Percentiles rank a stretch among this genome's conserved stretches.
These are phyloP conservation scores for Micromonas pusilla DNA, from an alignment of 139 green algal genomes.

Conservation along the genomic window DNA sequence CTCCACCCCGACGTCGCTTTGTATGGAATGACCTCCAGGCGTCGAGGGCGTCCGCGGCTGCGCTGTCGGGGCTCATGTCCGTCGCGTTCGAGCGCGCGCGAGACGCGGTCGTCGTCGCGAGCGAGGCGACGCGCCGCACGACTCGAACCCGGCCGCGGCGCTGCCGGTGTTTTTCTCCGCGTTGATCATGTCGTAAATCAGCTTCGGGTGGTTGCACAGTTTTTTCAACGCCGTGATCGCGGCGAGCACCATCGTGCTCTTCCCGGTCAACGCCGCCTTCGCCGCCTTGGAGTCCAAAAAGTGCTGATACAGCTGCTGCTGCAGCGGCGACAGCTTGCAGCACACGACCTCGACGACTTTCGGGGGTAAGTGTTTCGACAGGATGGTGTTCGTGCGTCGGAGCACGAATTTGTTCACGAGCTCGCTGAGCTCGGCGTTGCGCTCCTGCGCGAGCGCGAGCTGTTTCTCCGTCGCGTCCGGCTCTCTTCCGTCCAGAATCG, in stretches of 20 bases:
- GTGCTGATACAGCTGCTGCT: conserved; percentile 79
- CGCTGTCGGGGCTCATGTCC: too few species aligned
- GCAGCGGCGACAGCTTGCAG: conserved; percentile 80
- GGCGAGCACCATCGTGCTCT: conserved; percentile 39
- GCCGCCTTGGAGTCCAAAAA: conserved; percentile 82
- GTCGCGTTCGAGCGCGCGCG: too few species aligned
- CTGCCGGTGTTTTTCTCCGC: conserved; percentile 22
- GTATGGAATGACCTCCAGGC: too few species aligned
- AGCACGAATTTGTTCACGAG: conserved; percentile 98
- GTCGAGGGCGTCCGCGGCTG: too few species aligned
- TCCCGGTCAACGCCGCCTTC: conserved; percentile 31
- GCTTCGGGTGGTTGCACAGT: conserved; percentile 96
- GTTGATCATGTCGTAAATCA: conserved; percentile 67
- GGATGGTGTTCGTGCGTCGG: conserved; percentile 87
- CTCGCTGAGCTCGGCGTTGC: conserved; percentile 66
- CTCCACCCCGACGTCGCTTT: too few species aligned
- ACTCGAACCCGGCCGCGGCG: conserved; percentile 42
- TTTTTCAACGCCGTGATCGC: conserved; percentile 83
- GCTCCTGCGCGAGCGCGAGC: conserved; percentile 49
- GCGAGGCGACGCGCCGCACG: too few species aligned
- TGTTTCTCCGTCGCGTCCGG: conserved; percentile 67
- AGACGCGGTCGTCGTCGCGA: too few species aligned
- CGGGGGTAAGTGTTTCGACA: conserved; percentile 88
- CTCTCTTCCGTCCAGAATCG: conserved; percentile 71
- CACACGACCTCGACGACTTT: conserved; percentile 97